Evolutionary conservation across 2,329 filamentous ascomycete genomes (phyloP), one percentile per base, ranked within the genome.

Genomic region (Alternaria hordeiaustralica): DNA sequence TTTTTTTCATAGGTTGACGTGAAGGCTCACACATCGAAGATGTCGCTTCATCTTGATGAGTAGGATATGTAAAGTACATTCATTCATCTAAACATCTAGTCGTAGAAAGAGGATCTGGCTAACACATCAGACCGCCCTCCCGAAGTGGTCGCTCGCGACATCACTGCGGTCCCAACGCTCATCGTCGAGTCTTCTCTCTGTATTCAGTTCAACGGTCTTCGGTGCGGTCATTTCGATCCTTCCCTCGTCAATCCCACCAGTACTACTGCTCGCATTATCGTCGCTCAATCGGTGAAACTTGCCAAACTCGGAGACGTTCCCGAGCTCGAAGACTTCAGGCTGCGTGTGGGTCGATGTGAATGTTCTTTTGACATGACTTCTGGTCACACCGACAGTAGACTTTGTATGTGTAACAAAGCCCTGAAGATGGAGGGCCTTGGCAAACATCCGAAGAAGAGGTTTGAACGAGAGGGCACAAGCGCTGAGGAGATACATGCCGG

Each of bases 391-490:
- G 18, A 58, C 43, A 2, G 62, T 61, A 6, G 67, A 65, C 20
- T 58, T 69, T 8, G 67, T 66, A 46, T 71, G 61, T 12, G 70
- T 71, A 20, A 73, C 25, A n/a, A 75, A 55, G 6, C 60, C 55
- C 15, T 68, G 58, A 3, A 75, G 61, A 36, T 71, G 65, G 6
- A 75, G 65, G 10, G 56, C 58, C 53, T 63, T 69, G 21, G 66
- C 70, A 21, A 71, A 36, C 59, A 69, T 67, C 28, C 68, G 63
- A 54, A 75, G 71, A 23, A 76, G 62, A 2, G 71, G 74, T 56
- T 71, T 74, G 60, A 74, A 74, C 10, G 63, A 68, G 8, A 76
- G 58, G 2, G 71, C 63, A 50, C 72, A 75, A 2, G 74, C 69
- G 9, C 68, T 67, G 45, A 73, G 55, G 11, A 75, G 66, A 43